These are phyloP conservation scores for Russula lepida DNA, from an alignment of 768 basidiomycete genomes.

Conservation along the genomic window DNA sequence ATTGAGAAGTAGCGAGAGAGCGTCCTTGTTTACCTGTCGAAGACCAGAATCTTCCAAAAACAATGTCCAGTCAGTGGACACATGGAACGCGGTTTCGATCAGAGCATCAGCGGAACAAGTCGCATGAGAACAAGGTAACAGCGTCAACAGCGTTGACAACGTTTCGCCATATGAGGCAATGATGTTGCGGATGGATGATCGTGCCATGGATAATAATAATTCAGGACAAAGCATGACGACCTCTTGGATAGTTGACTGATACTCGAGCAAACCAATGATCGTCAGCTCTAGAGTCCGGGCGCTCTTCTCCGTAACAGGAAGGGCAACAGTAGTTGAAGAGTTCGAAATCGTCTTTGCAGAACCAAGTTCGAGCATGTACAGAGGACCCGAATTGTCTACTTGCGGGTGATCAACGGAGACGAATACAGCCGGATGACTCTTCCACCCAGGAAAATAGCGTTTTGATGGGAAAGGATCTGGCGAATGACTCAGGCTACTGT, in stretches of 20 bases:
- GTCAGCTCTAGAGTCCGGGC: background rate
- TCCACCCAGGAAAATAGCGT: slow-evolving; percentile 7
- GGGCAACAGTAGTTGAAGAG: slow-evolving; percentile 2
- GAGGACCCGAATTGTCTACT: background rate
- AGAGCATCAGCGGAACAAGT: slow-evolving; percentile 1
- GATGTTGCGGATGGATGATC: slow-evolving; percentile 8
- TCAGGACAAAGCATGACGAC: slow-evolving; percentile 17
- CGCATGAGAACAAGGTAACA: slow-evolving; percentile 3
- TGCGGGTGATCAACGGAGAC: background rate
- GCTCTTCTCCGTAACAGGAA: slow-evolving; percentile 7
- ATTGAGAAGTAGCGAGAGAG: slow-evolving; percentile 7
- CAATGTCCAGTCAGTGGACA: slow-evolving; percentile 12
- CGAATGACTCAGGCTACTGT: background rate
- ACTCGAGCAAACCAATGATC: background rate
- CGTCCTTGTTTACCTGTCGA: background rate
- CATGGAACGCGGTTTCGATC: slow-evolving; percentile 4
- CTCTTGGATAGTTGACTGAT: slow-evolving; percentile 6
- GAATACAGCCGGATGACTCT: background rate
- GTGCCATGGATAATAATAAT: slow-evolving; percentile 9
- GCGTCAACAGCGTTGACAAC: slow-evolving; percentile 1
- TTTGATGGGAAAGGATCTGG: background rate
- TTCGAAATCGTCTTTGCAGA: slow-evolving; percentile 4
- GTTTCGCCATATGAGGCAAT: background rate
- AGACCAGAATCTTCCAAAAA: slow-evolving; percentile 15
- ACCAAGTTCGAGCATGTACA: slow-evolving; percentile 18